Evolutionary conservation across 2,329 filamentous ascomycete species (phyloP), one percentile per base, ranked within the genome.

Genomic region (Pseudogymnoascus sp.): DNA sequence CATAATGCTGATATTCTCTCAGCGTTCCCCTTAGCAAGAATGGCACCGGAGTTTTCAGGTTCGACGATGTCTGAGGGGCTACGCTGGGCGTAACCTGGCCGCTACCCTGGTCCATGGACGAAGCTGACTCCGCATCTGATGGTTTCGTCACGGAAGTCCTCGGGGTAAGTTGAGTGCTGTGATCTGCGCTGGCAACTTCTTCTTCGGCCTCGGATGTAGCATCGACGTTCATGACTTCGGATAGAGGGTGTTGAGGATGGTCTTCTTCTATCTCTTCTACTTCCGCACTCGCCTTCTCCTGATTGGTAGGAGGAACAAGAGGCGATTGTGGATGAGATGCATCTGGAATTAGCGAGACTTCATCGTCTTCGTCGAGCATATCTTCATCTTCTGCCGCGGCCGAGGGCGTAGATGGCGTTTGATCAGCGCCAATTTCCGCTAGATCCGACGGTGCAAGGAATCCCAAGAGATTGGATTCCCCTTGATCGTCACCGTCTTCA

Each of bases 1-100:
- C 95, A 69, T 90, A 90, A 69, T 97, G 94, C 68, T 99, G 94
- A 70, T 99, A 99, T 72, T 96, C 93, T 72, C 95, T 89, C 9
- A 99, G 77, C 0, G 85, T 96, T 18, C 94, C 94, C 58, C 94
- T 87, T 0, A 97, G 78, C 9, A 99, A 81, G 64, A 91, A 88
- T 0, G 91, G 92, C 9, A 94, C 82, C 6, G 89, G 85, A 0
- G 86, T 92, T 66, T 87, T 89, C 62, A 77, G 64, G 32, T 74
- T 67, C 18, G 71, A 70, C 11, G 58, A 58, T 34, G 73, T 70
- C 22, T 74, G 74, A 32, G 76, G 74, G 3, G 77, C 75, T 60
- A 73, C 68, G 64, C 71, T 71, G 59, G 73, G 65, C 60, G 72
- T 76, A 62, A 64, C 64, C 62, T 71, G 68, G 16, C 65, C 64